These are phyloP conservation scores for Ilyonectria sp. DNA, from an alignment of 2,329 filamentous ascomycete genomes.

Conservation along the genomic window DNA sequence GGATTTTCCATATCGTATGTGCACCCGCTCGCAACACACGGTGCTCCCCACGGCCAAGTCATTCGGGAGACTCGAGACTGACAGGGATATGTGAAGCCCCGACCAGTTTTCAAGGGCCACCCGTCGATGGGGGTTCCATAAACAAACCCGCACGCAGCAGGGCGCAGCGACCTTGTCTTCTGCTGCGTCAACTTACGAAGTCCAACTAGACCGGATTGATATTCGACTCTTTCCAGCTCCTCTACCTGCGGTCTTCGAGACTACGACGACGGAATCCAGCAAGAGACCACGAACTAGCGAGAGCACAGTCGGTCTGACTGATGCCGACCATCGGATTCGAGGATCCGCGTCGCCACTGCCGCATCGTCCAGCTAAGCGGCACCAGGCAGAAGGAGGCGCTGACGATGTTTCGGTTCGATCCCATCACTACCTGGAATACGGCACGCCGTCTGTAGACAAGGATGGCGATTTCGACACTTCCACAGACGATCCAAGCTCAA, in stretches of 20 bases:
- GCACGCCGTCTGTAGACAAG: not conserved
- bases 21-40: not conserved
- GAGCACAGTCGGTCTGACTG: not conserved
- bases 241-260: not conserved
- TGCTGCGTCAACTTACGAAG: not conserved
- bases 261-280: not conserved
- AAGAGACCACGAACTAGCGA: not conserved
- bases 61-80: not conserved
- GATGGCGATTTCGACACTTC: not conserved
- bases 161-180: not conserved
- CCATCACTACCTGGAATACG: not conserved
- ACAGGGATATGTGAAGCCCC: not conserved
- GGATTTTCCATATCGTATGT: constrained; percentile 6
- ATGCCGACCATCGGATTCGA: not conserved
- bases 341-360: not conserved
- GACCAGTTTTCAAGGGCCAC: constrained; percentile 18
- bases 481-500: not conserved
- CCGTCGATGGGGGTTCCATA: constrained; percentile 11
- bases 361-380: not conserved
- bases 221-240: not conserved
- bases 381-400: not conserved
- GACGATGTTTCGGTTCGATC: not conserved
- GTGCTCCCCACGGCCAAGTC: not conserved
- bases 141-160: constrained; percentile 4
- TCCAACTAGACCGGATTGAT: not conserved